Percentiles rank a stretch among this genome's conserved stretches.
Evolutionary conservation across 2,329 filamentous ascomycete genomes (phyloP).

Genomic region (Trichoderma koningiopsis): DNA sequence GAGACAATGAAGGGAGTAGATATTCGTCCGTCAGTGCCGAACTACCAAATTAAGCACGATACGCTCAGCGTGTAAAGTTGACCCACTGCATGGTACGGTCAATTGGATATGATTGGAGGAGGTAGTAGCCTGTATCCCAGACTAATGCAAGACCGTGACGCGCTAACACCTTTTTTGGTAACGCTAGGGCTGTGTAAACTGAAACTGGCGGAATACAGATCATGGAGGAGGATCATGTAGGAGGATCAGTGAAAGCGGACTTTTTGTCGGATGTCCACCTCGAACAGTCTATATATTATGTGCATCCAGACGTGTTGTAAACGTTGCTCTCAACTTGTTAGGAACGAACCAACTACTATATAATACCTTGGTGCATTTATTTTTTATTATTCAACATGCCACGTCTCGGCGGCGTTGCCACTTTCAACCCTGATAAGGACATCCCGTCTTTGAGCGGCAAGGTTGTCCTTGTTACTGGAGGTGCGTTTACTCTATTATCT

Average conservation of each 20-base stretch:
- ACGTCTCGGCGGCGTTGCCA: neutral
- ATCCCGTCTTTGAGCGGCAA: neutral
- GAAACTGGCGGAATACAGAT: neutral
- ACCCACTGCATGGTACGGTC: neutral
- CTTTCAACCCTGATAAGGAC: neutral
- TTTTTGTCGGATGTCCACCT: neutral
- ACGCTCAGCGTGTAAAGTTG: neutral
- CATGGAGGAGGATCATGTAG: neutral
- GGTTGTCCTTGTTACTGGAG: conserved; percentile 14
- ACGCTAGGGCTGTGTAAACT: neutral
- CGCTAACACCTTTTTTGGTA: neutral
- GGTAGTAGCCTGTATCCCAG: neutral
- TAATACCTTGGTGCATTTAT: neutral
- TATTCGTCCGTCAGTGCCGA: neutral
- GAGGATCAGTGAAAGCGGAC: neutral
- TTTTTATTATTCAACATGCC: neutral
- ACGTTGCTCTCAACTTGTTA: neutral
- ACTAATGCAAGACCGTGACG: conserved; percentile 14
- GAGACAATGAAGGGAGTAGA: neutral
- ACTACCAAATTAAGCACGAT: neutral
- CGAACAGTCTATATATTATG: neutral
- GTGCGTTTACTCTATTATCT: neutral
- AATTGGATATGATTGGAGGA: neutral
- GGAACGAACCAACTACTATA: neutral
- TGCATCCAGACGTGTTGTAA: neutral